Conservation (phyloP, 495 filamentous ascomycete genomes). For the Bacidia rubella region DNA sequence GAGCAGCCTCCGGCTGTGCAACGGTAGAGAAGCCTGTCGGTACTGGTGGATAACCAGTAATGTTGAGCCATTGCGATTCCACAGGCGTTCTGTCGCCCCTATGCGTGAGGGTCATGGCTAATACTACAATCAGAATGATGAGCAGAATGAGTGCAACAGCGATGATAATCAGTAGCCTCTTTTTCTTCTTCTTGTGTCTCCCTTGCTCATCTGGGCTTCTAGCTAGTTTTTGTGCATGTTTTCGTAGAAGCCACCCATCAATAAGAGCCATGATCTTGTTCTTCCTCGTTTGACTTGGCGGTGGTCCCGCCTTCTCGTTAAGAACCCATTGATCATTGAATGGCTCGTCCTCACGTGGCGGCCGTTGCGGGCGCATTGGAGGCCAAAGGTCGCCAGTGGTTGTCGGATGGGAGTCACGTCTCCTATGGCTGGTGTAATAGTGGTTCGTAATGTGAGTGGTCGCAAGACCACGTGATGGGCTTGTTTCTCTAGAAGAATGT, state of each 20-base stretch:
- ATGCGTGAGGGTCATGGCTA: conserved; percentile 47
- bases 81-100: conserved; percentile 25
- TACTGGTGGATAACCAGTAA: conserved; percentile 76
- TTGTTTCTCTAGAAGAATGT: neutral
- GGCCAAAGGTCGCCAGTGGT: conserved; percentile 4
- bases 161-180: conserved; percentile 43
- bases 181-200: conserved; percentile 37
- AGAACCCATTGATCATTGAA: conserved; percentile 19
- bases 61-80: conserved; percentile 58
- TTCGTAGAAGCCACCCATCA: neutral
- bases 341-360: neutral
- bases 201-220: neutral
- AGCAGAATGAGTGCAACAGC: conserved; percentile 39
- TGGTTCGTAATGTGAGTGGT: neutral
- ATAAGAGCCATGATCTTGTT: conserved; percentile 45
- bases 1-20: conserved; percentile 45
- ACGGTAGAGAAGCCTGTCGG: conserved; percentile 71
- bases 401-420: neutral
- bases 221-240: neutral
- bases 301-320: conserved; percentile 13
- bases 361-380: neutral
- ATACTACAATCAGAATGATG: conserved; percentile 43
- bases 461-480: neutral
- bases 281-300: conserved; percentile 33
- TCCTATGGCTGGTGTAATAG: conserved; percentile 1